Base-by-base conservation (phyloP, 2,329 filamentous ascomycete species). In the Pyrenophora tritici-repentis region DNA sequence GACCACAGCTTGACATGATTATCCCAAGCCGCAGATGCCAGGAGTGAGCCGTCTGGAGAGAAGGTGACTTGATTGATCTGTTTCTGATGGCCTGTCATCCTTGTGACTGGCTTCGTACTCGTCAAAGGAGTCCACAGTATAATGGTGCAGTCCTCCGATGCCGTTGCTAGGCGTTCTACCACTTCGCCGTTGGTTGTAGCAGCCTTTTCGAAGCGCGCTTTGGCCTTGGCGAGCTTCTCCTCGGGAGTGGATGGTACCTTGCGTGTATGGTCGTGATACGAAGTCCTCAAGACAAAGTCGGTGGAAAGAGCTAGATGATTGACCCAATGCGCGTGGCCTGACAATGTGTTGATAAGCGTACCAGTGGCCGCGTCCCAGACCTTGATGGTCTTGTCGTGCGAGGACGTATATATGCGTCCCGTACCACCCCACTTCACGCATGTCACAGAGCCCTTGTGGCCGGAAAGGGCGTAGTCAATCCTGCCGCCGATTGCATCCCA, bases 401-500 rank as follows among this genome's bases (percentile, higher is more conserved):
- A 95, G 16, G 72, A 66, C 1, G 73, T 76, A 61, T 76, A 76
- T 26, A 76, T 71, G 17, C 60, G 56, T 36, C 91, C 91, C 1
- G 86, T 88, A n/a, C 93, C 93, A 50, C 94, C 94, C 94, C 94
- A 99, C 63, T 87, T 87, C 3, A 97, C 91, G 71, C 92, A 97
- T 38, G 89, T 91, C 13, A 97, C 90, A 40, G 86, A 90, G 37
- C 86, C 87, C 76, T 91, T 94, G 78, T 99, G 94, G 3, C 93
- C 93, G 4, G 87, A 89, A 22, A 97, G 79, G 2, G 93, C 88
- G 65, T 89, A 86, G 65, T 97, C 91, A 1, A 89, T 90, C 36
- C 83, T 83, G 33, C 90, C 87, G 6, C 87, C 86, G 51, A 91
- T 87, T 26, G 87, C 87, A 54, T 92, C 84, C 91, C 92, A 97